Evolutionary conservation across 495 filamentous ascomycete genomes (phyloP), one percentile per base, ranked within the genome.

Genomic region (Bryoglossum gracile): DNA sequence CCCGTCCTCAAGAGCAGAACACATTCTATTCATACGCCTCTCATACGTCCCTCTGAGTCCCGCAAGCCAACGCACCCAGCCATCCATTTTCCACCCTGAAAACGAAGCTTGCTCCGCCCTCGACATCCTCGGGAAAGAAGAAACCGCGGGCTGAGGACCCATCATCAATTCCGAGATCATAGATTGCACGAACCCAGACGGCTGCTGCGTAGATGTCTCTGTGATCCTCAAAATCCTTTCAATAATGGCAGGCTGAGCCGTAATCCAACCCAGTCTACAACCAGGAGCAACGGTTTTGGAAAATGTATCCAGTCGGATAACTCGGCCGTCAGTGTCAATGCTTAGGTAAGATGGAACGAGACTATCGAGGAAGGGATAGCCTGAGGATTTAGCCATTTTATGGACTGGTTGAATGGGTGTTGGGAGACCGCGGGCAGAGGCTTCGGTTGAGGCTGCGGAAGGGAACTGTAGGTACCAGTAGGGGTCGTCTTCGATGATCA

Each of bases 381-480:
- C 86, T 1, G 82, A 84, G 11, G 83, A 83, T 46, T 73, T 78
- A 66, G 80, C 61, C 8, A 59, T 53, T 11, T 10, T 54, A 30
- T 62, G 51, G 18, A 47, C 25, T 19, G 35, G 24, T 39, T 35
- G 16, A 13, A n/a, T 8, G 3, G 51, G 50, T 5, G 26, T 14
- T 9, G 48, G 36, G 1, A 36, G 35, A 16, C 63, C 62, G n/a
- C 71, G 68, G 40, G 64, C 60, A 39, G 55, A 48, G 14, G 65
- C 60, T 48, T 70, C 61, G 43, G 52, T 42, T 19, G 53, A 50
- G 28, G 71, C 68, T 3, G 81, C 81, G 2, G 83, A 86, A 2
- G 87, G 87, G 55, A 77, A 95, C 59, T 95, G 91, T 10, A 97
- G 75, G 60, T 92, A 91, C 87, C 89, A 97, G 67, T 97, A 97